Conservation (phyloP, 306 rosid genomes). For the Hippophae gyantsensis region DNA sequence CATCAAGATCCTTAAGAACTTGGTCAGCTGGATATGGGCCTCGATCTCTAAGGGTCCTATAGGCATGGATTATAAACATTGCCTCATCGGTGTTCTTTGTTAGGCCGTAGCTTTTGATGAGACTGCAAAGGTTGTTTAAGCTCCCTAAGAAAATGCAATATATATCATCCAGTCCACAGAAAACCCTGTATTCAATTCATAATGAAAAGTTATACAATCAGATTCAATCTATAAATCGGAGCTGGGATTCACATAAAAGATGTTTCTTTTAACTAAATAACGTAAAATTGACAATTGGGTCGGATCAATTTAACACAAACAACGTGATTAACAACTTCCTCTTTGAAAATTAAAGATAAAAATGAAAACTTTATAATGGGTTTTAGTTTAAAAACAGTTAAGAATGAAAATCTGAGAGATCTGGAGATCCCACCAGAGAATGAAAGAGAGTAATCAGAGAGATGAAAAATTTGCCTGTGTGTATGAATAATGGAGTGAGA, state of each 20-base stretch:
- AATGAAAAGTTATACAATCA: neutral
- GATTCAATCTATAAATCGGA: neutral
- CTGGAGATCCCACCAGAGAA: too few species aligned
- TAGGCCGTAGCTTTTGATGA: constrained; percentile 69
- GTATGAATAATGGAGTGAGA: constrained; percentile 27
- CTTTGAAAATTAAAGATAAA: too few species aligned
- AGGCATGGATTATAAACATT: constrained; percentile 63
- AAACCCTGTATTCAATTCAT: constrained; percentile 43
- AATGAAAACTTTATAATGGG: too few species aligned
- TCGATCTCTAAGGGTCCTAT: constrained; percentile 76
- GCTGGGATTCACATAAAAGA: neutral
- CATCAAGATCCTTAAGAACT: constrained; percentile 80
- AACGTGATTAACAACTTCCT: too few species aligned
- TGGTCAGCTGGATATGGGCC: constrained; percentile 96
- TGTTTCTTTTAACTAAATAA: too few species aligned
- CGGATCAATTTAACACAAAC: neutral
- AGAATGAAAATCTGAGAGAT: neutral
- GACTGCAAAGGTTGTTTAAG: constrained; percentile 51
- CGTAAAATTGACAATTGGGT: neutral
- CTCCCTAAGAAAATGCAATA: constrained; percentile 68
- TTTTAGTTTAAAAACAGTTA: too few species aligned
- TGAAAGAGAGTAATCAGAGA: neutral
- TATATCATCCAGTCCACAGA: constrained; percentile 69
- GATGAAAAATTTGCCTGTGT: constrained; percentile 14
- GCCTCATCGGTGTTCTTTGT: constrained; percentile 74